Conservation (phyloP, 2,329 filamentous ascomycete genomes). For the Pestalotiopsis sp. region DNA sequence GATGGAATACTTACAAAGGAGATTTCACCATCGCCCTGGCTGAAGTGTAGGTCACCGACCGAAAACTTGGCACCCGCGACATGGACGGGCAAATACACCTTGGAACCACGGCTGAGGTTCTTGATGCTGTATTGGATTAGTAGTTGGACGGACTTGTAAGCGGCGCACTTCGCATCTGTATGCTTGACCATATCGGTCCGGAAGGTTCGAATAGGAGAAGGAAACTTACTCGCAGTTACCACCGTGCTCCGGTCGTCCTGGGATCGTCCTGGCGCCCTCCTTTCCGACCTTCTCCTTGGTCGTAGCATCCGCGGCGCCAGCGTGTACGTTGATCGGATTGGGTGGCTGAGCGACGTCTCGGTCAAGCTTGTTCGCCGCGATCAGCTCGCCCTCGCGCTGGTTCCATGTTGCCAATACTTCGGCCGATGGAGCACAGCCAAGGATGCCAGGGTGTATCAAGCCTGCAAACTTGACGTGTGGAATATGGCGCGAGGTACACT, state of each 20-base stretch:
- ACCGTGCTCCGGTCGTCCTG: conserved; percentile 81
- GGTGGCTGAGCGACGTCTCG: conserved; percentile 80
- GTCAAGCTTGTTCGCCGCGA: conserved; percentile 65
- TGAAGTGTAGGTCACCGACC: conserved; percentile 87
- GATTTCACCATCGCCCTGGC: conserved; percentile 43
- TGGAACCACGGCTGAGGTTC: conserved; percentile 76
- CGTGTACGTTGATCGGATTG: conserved; percentile 70
- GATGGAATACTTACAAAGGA: not conserved
- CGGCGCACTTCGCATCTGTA: conserved; percentile 16
- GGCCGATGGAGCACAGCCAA: conserved; percentile 83
- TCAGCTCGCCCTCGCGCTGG: conserved; percentile 77
- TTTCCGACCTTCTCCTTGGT: conserved; percentile 68
- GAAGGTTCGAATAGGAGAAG: not conserved
- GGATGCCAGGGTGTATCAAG: conserved; percentile 87
- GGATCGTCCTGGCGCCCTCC: conserved; percentile 85
- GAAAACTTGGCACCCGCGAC: conserved; percentile 86
- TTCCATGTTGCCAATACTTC: conserved; percentile 84
- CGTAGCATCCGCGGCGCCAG: conserved; percentile 61
- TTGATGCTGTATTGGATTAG: conserved; percentile 59
- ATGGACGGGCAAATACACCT: conserved; percentile 86
- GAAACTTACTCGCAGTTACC: conserved; percentile 73
- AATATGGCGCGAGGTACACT: conserved; percentile 81
- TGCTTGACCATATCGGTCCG: not conserved
- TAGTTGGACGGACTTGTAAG: too few species aligned
- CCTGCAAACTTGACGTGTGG: conserved; percentile 86